These are phyloP conservation scores for Deakozyma indianensis DNA, from an alignment of 805 yeast species.

Conservation along the genomic window DNA sequence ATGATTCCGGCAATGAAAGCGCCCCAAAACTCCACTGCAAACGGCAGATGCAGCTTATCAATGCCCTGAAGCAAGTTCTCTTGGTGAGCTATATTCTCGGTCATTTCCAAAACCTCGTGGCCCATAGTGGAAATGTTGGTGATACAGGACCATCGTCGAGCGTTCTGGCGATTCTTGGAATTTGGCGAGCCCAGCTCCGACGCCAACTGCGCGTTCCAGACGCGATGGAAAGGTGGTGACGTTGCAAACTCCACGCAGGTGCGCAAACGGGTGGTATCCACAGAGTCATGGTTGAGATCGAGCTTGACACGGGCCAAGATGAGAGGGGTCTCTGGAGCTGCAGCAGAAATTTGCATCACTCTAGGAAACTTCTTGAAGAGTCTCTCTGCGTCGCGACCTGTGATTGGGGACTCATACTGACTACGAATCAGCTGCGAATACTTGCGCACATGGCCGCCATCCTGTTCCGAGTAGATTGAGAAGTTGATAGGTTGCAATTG, in stretches of 20 bases:
- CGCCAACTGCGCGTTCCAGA: constrained; percentile 1
- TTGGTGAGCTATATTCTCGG: constrained; percentile 14
- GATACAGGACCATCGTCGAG: constrained; percentile 16
- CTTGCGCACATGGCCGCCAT: constrained; percentile 6
- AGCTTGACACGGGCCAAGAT: constrained; percentile 14
- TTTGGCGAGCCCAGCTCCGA: constrained; percentile 2
- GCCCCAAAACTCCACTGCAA: constrained; percentile 24
- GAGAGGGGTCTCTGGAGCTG: constrained; percentile 9
- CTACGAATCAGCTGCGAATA: constrained; percentile 14
- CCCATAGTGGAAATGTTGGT: constrained; percentile 21
- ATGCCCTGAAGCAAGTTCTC: constrained; percentile 11
- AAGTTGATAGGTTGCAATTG: constrained; percentile 1
- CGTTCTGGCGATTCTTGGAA: neutral
- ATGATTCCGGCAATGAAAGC: constrained; percentile 22
- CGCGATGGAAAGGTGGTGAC: constrained; percentile 1
- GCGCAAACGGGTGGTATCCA: neutral
- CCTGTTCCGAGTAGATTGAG: constrained; percentile 13
- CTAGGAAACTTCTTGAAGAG: constrained; percentile 12
- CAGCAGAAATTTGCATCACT: constrained; percentile 6
- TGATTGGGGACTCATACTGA: constrained; percentile 14
- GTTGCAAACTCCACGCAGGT: constrained; percentile 1
- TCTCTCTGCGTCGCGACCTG: constrained; percentile 9
- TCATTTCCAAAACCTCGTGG: constrained; percentile 15
- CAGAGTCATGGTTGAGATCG: constrained; percentile 4
- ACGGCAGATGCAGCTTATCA: constrained; percentile 22